Evolutionary conservation across 164 flowering plant species (phyloP).

Genomic region (Chimonanthus praecox): DNA sequence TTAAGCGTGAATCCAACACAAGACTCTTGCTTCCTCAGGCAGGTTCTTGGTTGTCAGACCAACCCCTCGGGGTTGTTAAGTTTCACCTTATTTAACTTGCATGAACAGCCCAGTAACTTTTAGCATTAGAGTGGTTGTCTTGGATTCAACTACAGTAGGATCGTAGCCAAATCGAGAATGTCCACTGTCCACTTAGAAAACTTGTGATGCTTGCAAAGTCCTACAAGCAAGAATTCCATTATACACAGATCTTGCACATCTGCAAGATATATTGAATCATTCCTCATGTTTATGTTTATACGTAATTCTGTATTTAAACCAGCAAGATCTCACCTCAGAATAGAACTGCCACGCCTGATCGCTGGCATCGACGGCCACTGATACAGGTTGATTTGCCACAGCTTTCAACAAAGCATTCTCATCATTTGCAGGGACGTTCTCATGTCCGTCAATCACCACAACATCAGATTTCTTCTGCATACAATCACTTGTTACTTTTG

Average conservation of each 20-base stretch:
- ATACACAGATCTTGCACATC: background rate
- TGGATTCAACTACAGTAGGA: background rate
- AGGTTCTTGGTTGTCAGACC: too few relatives aligned
- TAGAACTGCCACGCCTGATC: slow-evolving; percentile 69
- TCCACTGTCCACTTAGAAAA: background rate
- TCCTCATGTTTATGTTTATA: too few relatives aligned
- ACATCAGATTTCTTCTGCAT: slow-evolving; percentile 43
- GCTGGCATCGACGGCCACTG: slow-evolving; percentile 87
- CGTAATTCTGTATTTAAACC: background rate
- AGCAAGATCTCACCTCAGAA: slow-evolving; percentile 44
- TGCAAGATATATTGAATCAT: background rate
- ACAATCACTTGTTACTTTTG: background rate
- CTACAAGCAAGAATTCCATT: background rate
- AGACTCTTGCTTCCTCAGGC: too few relatives aligned
- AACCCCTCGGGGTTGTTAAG: too few relatives aligned
- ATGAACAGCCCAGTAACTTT: too few relatives aligned
- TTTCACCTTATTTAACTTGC: too few relatives aligned
- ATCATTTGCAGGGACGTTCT: slow-evolving; percentile 55
- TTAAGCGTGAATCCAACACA: too few relatives aligned
- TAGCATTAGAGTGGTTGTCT: too few relatives aligned
- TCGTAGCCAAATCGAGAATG: background rate
- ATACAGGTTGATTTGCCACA: slow-evolving; percentile 63
- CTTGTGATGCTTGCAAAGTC: background rate
- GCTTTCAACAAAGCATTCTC: slow-evolving; percentile 73
- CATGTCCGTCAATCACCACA: slow-evolving; percentile 71